Evolutionary conservation across 352 stramenopile species (phyloP).

Genomic region (Pythium phragmitis): DNA sequence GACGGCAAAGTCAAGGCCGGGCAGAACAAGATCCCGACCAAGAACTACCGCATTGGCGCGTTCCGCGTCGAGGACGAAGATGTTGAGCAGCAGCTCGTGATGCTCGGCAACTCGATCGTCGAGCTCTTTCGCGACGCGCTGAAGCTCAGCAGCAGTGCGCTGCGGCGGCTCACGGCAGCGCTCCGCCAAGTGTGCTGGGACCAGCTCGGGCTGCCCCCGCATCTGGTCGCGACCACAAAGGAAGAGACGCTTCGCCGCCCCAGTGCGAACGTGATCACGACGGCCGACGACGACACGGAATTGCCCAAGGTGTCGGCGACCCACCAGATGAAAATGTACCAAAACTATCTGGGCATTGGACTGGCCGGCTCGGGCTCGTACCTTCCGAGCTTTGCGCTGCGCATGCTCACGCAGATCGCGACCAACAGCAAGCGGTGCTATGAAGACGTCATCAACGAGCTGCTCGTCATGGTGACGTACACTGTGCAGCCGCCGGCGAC

Average conservation of each 20-base stretch:
- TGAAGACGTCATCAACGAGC: slow-evolving; percentile 71
- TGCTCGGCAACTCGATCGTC: slow-evolving; percentile 83
- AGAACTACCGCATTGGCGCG: slow-evolving; percentile 67
- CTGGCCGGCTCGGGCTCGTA: slow-evolving; percentile 58
- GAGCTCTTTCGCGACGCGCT: slow-evolving; percentile 80
- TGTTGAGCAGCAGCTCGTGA: slow-evolving; percentile 83
- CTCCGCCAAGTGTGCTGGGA: slow-evolving; percentile 70
- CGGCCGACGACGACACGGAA: slow-evolving; percentile 24
- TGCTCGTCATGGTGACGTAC: slow-evolving; percentile 75
- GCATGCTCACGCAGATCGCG: slow-evolving; percentile 79
- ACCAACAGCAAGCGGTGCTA: slow-evolving; percentile 72
- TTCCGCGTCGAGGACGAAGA: slow-evolving; percentile 84
- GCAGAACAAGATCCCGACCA: slow-evolving; percentile 72
- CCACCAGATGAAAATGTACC: slow-evolving; percentile 81
- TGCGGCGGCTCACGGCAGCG: slow-evolving; percentile 58
- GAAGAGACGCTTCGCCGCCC: background rate
- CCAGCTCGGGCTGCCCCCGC: slow-evolving; percentile 55
- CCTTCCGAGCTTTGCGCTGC: slow-evolving; percentile 69
- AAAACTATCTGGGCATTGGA: slow-evolving; percentile 73
- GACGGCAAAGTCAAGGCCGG: slow-evolving; percentile 71
- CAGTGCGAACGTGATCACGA: background rate
- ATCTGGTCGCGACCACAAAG: no score
- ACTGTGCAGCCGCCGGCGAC: slow-evolving; percentile 38
- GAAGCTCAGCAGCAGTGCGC: slow-evolving; percentile 58
- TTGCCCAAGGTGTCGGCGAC: slow-evolving; percentile 39